phyloP scores from a whole-genome alignment of 441 rosid genomes.

The Pelargonium myrrhifolium region DNA sequence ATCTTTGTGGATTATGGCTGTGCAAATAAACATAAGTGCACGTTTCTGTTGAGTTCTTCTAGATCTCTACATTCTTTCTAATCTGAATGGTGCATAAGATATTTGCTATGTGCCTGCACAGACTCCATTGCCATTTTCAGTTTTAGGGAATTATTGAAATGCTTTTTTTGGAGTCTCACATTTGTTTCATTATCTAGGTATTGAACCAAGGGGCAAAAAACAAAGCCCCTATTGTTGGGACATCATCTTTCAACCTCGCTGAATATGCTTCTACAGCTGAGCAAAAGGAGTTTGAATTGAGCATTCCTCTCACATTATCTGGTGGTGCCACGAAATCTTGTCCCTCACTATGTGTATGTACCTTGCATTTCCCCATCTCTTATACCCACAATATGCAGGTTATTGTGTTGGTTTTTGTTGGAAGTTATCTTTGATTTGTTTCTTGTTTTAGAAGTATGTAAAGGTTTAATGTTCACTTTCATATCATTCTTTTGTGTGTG shows the following conservation, averaged over 20 bases:
- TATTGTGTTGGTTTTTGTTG: background rate
- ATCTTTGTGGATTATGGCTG: background rate
- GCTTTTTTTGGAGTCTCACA: background rate
- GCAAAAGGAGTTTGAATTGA: slow-evolving; percentile 57
- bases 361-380: slow-evolving; percentile 1
- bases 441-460: background rate
- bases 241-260: slow-evolving; percentile 60
- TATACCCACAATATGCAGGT: background rate
- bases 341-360: slow-evolving; percentile 57
- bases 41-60: no score
- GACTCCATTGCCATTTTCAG: background rate
- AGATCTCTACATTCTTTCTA: background rate
- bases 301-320: slow-evolving; percentile 50
- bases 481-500: background rate
- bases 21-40: no score
- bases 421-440: slow-evolving; percentile 2
- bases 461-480: background rate
- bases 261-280: slow-evolving; percentile 64
- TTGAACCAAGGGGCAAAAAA: slow-evolving; percentile 51
- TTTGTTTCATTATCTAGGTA: slow-evolving; percentile 37
- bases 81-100: background rate
- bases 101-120: background rate
- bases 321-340: slow-evolving; percentile 39
- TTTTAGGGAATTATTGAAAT: background rate
- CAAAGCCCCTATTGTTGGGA: slow-evolving; percentile 60